Evolutionary conservation across 768 basidiomycete genomes (phyloP), one percentile per base, ranked within the genome.

Genomic region (Crepidotus variabilis): DNA sequence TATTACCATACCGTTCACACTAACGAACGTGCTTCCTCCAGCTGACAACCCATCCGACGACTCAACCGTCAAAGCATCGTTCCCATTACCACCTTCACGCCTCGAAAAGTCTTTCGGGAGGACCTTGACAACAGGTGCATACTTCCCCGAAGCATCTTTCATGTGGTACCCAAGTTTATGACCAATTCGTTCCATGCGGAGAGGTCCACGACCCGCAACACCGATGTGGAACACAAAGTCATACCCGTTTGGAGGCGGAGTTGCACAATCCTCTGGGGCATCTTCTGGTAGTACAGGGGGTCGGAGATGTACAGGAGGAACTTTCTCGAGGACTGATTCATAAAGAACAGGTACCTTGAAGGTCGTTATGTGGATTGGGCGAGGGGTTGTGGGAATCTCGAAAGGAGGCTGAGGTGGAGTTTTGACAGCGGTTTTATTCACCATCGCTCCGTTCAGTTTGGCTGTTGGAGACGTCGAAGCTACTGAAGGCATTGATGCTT

Each of bases 181-280:
- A 0, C 80, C 79, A n/a, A 78, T 64, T 59, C 80, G 75, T 66
- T 89, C 87, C 75, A 89, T 78, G 20, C 84, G 75, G 52, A 88
- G 63, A 0, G 81, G 78, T 0, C 87, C 87, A 11, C 84, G 76
- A 14, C 83, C 81, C 5, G 85, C 86, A 18, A 86, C 82, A 2
- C 87, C 87, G 24, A 89, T 75, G 62, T 89, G 87, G 61, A 88
- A 80, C 52, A 88, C 79, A 62, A 89, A 81, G 64, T 88, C 87
- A 61, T 83, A 88, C 11, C 84, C 85, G 51, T 70, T 71, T 18
- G 69, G 66, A 21, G 80, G 79, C 1, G 78, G 69, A 22, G 77
- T 59, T 22, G 77, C 67, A 24, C 71, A 72, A 2, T 65, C 62
- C 13, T 63, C 50, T 16, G 66, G 64, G 5, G 69, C 69, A n/a